These are phyloP conservation scores for Hyphopichia khmerensis DNA, from an alignment of 1,139 yeast genomes.

Conservation along the genomic window DNA sequence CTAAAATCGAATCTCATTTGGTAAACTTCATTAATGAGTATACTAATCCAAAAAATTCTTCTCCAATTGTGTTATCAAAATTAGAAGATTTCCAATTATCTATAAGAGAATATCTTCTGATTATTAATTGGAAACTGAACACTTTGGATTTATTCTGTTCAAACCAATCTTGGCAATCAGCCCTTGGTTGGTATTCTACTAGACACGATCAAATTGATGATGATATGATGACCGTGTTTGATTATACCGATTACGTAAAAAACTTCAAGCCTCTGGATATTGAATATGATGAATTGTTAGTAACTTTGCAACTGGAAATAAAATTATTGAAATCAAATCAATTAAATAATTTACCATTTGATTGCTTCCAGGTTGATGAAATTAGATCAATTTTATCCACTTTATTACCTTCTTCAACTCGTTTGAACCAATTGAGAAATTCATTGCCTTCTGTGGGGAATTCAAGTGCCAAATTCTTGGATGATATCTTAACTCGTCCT, in stretches of 20 bases:
- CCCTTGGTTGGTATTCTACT: background rate
- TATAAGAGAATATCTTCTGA: background rate
- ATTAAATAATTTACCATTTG: background rate
- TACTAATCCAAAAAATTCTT: background rate
- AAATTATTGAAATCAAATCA: background rate
- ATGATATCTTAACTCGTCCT: background rate
- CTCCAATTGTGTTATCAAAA: slow-evolving; percentile 2
- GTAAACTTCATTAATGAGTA: background rate
- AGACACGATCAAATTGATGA: background rate
- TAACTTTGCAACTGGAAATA: background rate
- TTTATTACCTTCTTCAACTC: background rate
- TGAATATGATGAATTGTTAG: background rate
- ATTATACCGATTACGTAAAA: background rate
- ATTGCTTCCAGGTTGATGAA: slow-evolving; percentile 1
- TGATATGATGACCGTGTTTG: background rate
- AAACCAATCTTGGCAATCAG: slow-evolving; percentile 1
- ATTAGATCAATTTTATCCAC: background rate
- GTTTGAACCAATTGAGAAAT: slow-evolving; percentile 1
- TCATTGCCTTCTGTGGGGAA: background rate
- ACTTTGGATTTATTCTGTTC: slow-evolving; percentile 10
- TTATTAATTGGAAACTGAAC: slow-evolving; percentile 8
- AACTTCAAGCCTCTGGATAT: background rate
- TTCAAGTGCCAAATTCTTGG: background rate
- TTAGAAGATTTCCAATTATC: slow-evolving; percentile 3
- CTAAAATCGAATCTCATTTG: background rate